A percentile compares a stretch with the other conserved stretches of the same genome.
Conservation (phyloP, 139 green algal genomes). For the Eudorina sp. region DNA sequence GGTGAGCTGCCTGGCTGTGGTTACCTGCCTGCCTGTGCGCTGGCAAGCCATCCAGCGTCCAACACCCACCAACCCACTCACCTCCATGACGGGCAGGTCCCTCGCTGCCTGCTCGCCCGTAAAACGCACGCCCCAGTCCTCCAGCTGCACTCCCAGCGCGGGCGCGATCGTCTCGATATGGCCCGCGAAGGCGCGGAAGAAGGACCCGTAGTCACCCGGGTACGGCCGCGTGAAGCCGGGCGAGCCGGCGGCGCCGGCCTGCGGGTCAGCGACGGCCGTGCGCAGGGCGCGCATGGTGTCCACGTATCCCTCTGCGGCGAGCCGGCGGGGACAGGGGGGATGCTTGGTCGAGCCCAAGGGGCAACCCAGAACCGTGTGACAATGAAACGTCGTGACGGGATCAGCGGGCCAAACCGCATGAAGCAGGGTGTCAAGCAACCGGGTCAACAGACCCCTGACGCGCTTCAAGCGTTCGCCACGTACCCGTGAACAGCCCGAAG, state of each 20-base stretch:
- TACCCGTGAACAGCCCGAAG: constrained; percentile 36
- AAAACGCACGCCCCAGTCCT: constrained; percentile 48
- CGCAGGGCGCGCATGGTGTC: constrained; percentile 35
- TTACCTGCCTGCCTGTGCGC: too few relatives aligned
- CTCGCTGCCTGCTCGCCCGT: constrained; percentile 27
- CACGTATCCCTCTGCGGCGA: constrained; percentile 43
- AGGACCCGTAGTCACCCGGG: constrained; percentile 30
- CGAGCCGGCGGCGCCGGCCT: not conserved
- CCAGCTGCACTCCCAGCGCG: constrained; percentile 45
- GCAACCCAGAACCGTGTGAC: too few relatives aligned
- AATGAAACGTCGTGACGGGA: too few relatives aligned
- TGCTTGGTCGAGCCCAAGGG: too few relatives aligned
- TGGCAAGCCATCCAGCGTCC: not conserved
- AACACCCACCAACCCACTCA: not conserved
- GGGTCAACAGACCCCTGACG: too few relatives aligned
- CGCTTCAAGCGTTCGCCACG: too few relatives aligned
- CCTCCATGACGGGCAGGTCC: constrained; percentile 40
- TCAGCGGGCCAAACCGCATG: too few relatives aligned
- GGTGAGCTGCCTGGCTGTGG: too few relatives aligned
- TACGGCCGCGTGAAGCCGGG: constrained; percentile 6
- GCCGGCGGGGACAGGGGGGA: too few relatives aligned
- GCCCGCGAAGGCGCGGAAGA: constrained; percentile 33
- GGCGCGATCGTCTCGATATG: constrained; percentile 29
- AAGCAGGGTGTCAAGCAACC: too few relatives aligned
- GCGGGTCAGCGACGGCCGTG: constrained; percentile 1